These are phyloP conservation scores for Diaporthe helianthi DNA, from an alignment of 2,329 filamentous ascomycete species.

Conservation along the genomic window DNA sequence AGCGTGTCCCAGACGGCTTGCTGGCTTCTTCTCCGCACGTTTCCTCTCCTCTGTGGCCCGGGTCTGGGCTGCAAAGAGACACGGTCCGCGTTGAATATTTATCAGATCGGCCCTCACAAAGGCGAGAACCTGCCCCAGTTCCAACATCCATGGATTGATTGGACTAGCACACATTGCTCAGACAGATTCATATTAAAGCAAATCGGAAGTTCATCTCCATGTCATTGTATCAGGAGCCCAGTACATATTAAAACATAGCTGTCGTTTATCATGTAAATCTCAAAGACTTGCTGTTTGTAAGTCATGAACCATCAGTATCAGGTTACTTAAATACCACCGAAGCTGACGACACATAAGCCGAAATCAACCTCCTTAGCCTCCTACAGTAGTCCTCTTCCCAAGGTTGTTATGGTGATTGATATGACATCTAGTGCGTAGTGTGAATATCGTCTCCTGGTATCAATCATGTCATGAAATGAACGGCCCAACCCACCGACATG, in stretches of 20 bases:
- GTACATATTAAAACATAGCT: neutral
- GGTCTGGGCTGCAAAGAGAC: neutral
- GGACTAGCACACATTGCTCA: neutral
- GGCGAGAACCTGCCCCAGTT: neutral
- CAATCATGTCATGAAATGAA: constrained; percentile 19
- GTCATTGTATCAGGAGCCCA: neutral
- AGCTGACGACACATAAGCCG: neutral
- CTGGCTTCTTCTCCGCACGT: too few species aligned
- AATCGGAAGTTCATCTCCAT: neutral
- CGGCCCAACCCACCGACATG: neutral
- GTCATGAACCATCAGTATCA: constrained; percentile 20
- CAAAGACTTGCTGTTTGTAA: constrained; percentile 17
- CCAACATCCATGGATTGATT: neutral
- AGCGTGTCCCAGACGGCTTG: too few species aligned
- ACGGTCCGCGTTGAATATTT: too few species aligned
- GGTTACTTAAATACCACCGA: constrained; percentile 1
- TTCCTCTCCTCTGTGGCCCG: too few species aligned
- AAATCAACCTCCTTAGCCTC: neutral
- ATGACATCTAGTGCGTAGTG: constrained; percentile 15
- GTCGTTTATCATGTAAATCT: constrained; percentile 7
- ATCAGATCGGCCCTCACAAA: neutral
- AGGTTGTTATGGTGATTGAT: constrained; percentile 11
- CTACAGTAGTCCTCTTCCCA: neutral
- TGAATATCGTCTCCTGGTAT: constrained; percentile 15
- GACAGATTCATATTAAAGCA: neutral